Conservation (phyloP, 441 rosid species). For the Pelargonium citronellum region DNA sequence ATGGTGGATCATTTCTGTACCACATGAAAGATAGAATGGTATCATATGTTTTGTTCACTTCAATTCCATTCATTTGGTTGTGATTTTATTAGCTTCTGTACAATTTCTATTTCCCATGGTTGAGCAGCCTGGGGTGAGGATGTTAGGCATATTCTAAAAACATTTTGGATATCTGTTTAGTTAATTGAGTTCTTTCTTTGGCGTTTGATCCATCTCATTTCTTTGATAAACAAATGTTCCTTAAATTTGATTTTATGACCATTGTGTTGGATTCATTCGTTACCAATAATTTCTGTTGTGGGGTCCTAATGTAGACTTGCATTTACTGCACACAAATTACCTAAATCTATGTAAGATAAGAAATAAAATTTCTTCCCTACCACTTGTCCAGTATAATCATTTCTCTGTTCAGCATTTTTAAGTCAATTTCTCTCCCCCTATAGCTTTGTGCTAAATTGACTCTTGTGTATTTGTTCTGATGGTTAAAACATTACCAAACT, state of each 20-base stretch:
- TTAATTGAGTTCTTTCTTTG: background rate
- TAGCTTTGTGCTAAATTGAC: background rate
- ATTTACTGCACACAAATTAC: background rate
- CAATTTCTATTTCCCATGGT: background rate
- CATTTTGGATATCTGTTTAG: background rate
- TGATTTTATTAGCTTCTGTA: background rate
- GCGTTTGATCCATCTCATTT: background rate
- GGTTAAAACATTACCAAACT: background rate
- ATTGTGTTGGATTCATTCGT: background rate
- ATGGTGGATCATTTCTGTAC: slow-evolving; percentile 92
- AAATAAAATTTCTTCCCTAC: background rate
- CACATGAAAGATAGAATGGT: slow-evolving; percentile 93
- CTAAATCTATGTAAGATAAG: background rate
- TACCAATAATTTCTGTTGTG: background rate
- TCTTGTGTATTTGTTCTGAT: background rate
- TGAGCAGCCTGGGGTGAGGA: background rate
- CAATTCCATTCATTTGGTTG: slow-evolving; percentile 4
- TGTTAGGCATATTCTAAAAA: background rate
- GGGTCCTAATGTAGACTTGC: background rate
- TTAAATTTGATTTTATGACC: background rate
- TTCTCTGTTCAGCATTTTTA: too few relatives aligned
- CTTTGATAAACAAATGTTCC: background rate
- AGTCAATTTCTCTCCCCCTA: background rate
- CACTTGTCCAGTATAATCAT: background rate
- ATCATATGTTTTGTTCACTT: slow-evolving; percentile 6